Percentiles rank a stretch among this genome's conserved stretches.
Evolutionary conservation across 805 yeast genomes (phyloP).

Genomic region (Isabelozyma pseudorhagii): DNA sequence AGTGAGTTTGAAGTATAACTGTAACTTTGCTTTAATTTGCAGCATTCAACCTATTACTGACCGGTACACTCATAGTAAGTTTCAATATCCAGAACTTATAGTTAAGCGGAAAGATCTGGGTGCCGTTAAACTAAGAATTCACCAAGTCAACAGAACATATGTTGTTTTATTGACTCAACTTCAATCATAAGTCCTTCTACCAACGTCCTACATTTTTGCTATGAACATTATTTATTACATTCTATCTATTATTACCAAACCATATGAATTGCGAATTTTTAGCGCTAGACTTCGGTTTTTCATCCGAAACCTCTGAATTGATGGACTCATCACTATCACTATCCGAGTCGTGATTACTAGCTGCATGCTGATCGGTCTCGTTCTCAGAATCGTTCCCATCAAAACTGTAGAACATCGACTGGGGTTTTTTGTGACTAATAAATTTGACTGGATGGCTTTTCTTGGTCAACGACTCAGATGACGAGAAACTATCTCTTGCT

Average conservation of each 20-base stretch:
- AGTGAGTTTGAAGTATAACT: too few species aligned
- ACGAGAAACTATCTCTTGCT: too few species aligned
- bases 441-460: neutral
- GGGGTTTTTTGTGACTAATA: neutral
- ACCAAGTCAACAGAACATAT: too few species aligned
- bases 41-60: too few species aligned
- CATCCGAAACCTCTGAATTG: neutral
- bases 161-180: too few species aligned
- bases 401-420: neutral
- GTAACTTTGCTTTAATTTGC: too few species aligned
- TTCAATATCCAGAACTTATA: too few species aligned
- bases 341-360: slow-evolving; percentile 9
- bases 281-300: slow-evolving; percentile 3
- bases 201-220: neutral
- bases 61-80: too few species aligned
- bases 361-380: slow-evolving; percentile 6
- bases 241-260: slow-evolving; percentile 35
- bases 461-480: neutral
- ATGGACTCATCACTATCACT: slow-evolving; percentile 2
- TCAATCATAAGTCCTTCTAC: neutral
- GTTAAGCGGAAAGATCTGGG: too few species aligned
- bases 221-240: too few species aligned
- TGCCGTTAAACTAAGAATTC: too few species aligned
- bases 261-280: slow-evolving; percentile 22
- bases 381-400: neutral